Conservation (phyloP, 73 alveolate genomes). For the Symbiodinium natans region DNA sequence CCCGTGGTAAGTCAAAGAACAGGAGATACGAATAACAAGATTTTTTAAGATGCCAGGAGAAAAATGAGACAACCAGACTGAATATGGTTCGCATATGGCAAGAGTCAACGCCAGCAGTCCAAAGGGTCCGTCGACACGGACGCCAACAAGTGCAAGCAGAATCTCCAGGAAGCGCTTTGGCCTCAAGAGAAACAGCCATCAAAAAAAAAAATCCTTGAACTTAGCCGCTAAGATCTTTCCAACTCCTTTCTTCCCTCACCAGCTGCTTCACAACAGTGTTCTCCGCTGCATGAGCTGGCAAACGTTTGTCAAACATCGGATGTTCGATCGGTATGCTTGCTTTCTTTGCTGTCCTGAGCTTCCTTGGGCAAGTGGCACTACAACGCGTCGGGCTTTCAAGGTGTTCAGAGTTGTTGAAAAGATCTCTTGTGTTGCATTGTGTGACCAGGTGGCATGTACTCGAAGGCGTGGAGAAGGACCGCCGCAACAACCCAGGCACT, state of each 20-base stretch:
- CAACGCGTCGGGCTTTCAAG: not conserved
- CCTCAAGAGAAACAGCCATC: not conserved
- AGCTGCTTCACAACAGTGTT: too few relatives aligned
- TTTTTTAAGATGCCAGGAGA: too few relatives aligned
- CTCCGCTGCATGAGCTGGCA: too few relatives aligned
- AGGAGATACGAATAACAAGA: too few relatives aligned
- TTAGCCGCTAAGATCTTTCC: not conserved
- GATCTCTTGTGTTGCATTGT: too few relatives aligned
- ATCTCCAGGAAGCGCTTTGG: constrained; percentile 82
- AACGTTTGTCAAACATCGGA: too few relatives aligned
- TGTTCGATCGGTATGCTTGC: too few relatives aligned
- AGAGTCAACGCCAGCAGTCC: constrained; percentile 56
- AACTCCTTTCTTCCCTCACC: not conserved
- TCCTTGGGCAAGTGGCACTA: not conserved
- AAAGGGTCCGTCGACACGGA: constrained; percentile 46
- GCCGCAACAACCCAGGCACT: constrained; percentile 91
- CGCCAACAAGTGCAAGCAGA: constrained; percentile 72
- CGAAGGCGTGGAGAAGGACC: constrained; percentile 50
- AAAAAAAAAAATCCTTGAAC: not conserved
- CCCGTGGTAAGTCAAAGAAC: too few relatives aligned
- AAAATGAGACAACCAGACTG: too few relatives aligned
- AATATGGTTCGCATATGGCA: too few relatives aligned
- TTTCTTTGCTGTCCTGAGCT: too few relatives aligned
- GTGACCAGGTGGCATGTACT: constrained; percentile 27
- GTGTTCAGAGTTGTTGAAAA: too few relatives aligned